Base-by-base conservation (phyloP, 768 basidiomycete species). In the Lactarius hatsudake region DNA sequence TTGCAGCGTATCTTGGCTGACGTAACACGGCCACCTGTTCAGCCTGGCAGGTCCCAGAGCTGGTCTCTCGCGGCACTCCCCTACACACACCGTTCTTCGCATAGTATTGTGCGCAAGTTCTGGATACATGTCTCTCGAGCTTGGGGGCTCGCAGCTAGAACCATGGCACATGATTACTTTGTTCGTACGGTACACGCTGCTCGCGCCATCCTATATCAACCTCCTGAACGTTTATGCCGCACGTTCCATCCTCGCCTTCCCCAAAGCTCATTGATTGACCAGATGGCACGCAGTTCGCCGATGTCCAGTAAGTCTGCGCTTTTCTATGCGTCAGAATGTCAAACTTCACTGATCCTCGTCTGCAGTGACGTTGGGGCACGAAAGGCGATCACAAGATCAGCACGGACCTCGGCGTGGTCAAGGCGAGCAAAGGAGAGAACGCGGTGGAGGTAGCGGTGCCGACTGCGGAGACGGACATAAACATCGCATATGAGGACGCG, bases 141-240 rank as follows among this genome's bases (percentile, higher is more conserved):
- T 28, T 28, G 26, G 26, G 28, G 28, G 5, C n/a, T 18, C 8
- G 2, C 32, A 96, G 88, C 88, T 97, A 71, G 95, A 98, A 72
- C 96, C 96, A 2, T 97, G 95, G 94, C 97, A 99, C 76, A 93
- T 99, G 94, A 82, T 99, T 73, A 98, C 97, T 0, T 93, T 90
- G 6, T 96, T 98, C 78, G 32, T 95, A n/a, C 96, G 94, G 75
- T 96, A 96, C 74, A 76, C 91, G 28, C 83, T 97, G 68, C 87
- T 98, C 28, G 3, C 28, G 28, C 28, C 28, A 3, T 30, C 28
- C 2, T 30, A 30, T 3, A 30, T 30, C 28, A 86, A 89, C 63
- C 92, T 98, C 13, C 82, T 98, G 62, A 96, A 96, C 75, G 94
- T 96, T 70, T 94, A 96, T 73, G 89, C 88, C 5, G 86, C 89